These are phyloP conservation scores for Suillus lakei DNA, from an alignment of 768 basidiomycete species.

Conservation along the genomic window DNA sequence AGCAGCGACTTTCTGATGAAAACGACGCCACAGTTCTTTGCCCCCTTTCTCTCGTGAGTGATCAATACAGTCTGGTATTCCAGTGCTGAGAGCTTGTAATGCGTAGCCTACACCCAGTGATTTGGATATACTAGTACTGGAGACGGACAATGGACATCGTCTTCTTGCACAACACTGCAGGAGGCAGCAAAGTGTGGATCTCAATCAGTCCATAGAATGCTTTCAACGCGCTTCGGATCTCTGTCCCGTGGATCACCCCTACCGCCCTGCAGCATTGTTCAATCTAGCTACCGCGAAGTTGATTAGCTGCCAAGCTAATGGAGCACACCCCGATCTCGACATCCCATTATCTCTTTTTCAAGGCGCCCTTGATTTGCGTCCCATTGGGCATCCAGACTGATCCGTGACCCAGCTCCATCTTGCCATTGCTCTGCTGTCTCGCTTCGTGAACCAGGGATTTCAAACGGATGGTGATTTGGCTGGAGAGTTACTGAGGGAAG, in stretches of 20 bases:
- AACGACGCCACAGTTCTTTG: no score
- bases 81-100: not conserved
- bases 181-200: no score
- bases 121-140: not conserved
- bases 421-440: not conserved
- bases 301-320: no score
- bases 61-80: not conserved
- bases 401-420: conserved; percentile 1
- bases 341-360: no score
- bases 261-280: no score
- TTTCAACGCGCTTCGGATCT: not conserved
- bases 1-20: not conserved
- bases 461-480: conserved; percentile 1
- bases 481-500: not conserved
- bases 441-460: not conserved
- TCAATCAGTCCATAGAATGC: not conserved
- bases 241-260: not conserved
- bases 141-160: conserved; percentile 9
- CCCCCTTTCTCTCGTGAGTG: not conserved
- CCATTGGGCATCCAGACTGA: conserved; percentile 2
- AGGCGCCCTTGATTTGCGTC: not conserved
- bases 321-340: no score
- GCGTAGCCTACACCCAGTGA: not conserved
- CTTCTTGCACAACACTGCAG: no score
- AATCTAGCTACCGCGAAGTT: no score